Conservation (phyloP, 1,284 basidiomycete species). For the Erythrobasidium hasegawianum region DNA sequence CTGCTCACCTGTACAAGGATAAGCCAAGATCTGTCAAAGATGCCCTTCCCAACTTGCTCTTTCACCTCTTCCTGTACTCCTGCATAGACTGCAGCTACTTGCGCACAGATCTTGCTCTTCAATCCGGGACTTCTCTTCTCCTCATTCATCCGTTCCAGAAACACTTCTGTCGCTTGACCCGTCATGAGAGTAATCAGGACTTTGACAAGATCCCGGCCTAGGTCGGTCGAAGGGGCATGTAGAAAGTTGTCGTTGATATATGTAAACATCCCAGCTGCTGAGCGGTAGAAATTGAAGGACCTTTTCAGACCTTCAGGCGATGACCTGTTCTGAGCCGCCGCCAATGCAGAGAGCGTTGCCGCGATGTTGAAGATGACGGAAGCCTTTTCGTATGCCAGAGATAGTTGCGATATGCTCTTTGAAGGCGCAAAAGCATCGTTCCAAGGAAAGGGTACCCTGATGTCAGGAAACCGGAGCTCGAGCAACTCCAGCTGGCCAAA, state of each 20-base stretch:
- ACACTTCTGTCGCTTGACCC: slow-evolving; percentile 93
- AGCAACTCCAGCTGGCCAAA: slow-evolving; percentile 98
- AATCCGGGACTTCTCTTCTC: slow-evolving; percentile 80
- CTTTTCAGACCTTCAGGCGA: slow-evolving; percentile 94
- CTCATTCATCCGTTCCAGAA: slow-evolving; percentile 88
- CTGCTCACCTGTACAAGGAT: slow-evolving; percentile 67
- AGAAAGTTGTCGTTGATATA: slow-evolving; percentile 99
- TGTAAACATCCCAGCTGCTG: slow-evolving; percentile 93
- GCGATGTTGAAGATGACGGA: slow-evolving; percentile 97
- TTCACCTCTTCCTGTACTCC: slow-evolving; percentile 81
- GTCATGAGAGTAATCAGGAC: slow-evolving; percentile 80
- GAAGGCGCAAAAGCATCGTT: slow-evolving; percentile 84
- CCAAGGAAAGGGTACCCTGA: slow-evolving; percentile 91
- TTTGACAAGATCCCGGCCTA: slow-evolving; percentile 90
- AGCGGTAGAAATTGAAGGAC: slow-evolving; percentile 84
- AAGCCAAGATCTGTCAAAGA: slow-evolving; percentile 94
- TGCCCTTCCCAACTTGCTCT: slow-evolving; percentile 90
- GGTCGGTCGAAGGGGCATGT: slow-evolving; percentile 95
- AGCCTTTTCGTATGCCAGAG: slow-evolving; percentile 96
- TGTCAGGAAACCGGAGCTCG: slow-evolving; percentile 93
- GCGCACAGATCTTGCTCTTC: slow-evolving; percentile 78
- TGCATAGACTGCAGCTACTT: slow-evolving; percentile 75
- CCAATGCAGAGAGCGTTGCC: slow-evolving; percentile 84
- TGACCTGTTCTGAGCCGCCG: slow-evolving; percentile 71
- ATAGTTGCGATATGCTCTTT: slow-evolving; percentile 89